Evolutionary conservation across 2,329 filamentous ascomycete genomes (phyloP).

Genomic region (Beauveria bassiana): DNA sequence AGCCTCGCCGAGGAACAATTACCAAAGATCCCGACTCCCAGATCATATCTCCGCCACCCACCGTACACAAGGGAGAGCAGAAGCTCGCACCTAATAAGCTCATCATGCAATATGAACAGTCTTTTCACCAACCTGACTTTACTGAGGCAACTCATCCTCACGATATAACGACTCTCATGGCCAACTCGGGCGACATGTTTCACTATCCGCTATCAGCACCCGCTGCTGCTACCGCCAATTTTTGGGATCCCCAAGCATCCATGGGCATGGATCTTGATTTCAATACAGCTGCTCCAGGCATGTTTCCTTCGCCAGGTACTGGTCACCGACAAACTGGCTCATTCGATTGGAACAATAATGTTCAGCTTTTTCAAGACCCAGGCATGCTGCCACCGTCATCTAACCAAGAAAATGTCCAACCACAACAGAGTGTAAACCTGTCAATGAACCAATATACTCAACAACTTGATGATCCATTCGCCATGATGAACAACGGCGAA

Average conservation of each 20-base stretch:
- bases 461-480: constrained; percentile 44
- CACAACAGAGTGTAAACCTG: constrained; percentile 11
- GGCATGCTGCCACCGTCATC: constrained; percentile 24
- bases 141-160: constrained; percentile 40
- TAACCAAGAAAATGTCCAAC: constrained; percentile 29
- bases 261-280: constrained; percentile 58
- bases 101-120: constrained; percentile 52
- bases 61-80: constrained; percentile 46
- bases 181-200: constrained; percentile 47
- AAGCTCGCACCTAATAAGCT: constrained; percentile 47
- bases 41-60: constrained; percentile 53
- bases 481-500: constrained; percentile 35
- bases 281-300: constrained; percentile 31
- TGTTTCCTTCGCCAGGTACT: constrained; percentile 30
- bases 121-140: constrained; percentile 45
- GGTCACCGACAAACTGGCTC: constrained; percentile 41
- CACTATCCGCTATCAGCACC: constrained; percentile 53
- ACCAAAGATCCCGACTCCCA: constrained; percentile 34
- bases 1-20: constrained; percentile 34
- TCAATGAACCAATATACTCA: constrained; percentile 26
- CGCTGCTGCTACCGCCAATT: constrained; percentile 40
- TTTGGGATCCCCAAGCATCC: constrained; percentile 47
- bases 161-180: constrained; percentile 40
- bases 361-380: constrained; percentile 47
- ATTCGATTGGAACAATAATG: constrained; percentile 49